phyloP scores from a whole-genome alignment of 225 moss, liverwort and hornwort genomes.

The Marchantia paleacea region DNA sequence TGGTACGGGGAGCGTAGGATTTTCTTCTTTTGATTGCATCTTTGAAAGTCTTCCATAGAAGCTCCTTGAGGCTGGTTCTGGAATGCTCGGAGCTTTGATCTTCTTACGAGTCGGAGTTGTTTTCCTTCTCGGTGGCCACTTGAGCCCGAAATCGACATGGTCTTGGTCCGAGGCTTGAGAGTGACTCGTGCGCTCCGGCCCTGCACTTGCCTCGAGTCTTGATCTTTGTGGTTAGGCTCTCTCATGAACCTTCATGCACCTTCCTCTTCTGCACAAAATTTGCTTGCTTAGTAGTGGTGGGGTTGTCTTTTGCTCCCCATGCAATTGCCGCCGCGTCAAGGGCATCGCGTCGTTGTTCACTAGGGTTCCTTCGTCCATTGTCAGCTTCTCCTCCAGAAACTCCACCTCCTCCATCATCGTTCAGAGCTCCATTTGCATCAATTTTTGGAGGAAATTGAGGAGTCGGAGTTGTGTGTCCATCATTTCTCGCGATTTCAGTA shows the following conservation, averaged over 20 bases:
- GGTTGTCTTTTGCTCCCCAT: too few species aligned
- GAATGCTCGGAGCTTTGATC: background rate
- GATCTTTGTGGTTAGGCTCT: background rate
- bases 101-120: background rate
- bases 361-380: background rate
- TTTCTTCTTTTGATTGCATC: background rate
- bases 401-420: background rate
- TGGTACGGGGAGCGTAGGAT: background rate
- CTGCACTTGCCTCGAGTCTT: background rate
- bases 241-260: background rate
- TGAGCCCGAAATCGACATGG: background rate
- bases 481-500: background rate
- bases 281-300: too few species aligned
- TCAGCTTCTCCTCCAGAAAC: background rate
- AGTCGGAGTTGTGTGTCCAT: background rate
- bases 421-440: background rate
- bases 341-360: background rate
- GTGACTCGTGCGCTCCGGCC: background rate
- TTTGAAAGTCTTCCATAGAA: constrained; percentile 4
- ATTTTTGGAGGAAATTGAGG: background rate
- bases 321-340: background rate
- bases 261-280: background rate
- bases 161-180: background rate
- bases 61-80: background rate
- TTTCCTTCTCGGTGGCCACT: background rate